A percentile compares a stretch with the other conserved stretches of the same genome.
Conservation (phyloP, 2,329 filamentous ascomycete species). For the Colletotrichum gigasporum region DNA sequence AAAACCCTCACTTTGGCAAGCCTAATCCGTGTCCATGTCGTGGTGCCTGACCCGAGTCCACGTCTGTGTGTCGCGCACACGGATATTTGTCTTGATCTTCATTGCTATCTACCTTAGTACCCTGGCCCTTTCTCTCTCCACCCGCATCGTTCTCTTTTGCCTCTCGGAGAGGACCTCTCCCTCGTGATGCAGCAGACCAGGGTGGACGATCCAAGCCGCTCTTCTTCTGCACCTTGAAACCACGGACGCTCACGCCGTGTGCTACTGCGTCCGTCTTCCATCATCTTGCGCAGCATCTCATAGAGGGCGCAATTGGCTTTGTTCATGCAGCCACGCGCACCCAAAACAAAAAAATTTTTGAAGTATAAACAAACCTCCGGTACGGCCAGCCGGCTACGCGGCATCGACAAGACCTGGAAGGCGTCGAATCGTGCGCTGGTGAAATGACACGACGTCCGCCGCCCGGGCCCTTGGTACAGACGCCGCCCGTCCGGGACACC, state of each 20-base stretch:
- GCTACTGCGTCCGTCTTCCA: no score
- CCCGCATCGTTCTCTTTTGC: no score
- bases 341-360: neutral
- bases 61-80: neutral
- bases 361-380: neutral
- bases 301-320: neutral
- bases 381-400: neutral
- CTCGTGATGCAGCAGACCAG: no score
- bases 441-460: no score
- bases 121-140: neutral
- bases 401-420: neutral
- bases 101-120: neutral
- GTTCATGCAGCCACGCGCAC: neutral
- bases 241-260: neutral
- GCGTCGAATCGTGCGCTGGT: no score
- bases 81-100: neutral
- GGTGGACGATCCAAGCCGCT: no score
- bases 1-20: neutral
- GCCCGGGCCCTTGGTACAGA: no score
- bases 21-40: neutral
- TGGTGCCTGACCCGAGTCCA: slow-evolving; percentile 1
- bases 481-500: neutral
- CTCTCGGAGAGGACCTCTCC: no score
- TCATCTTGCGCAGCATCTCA: neutral
- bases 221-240: no score